Conservation (phyloP, 139 green algal genomes). For the Tetraselmis striata region DNA sequence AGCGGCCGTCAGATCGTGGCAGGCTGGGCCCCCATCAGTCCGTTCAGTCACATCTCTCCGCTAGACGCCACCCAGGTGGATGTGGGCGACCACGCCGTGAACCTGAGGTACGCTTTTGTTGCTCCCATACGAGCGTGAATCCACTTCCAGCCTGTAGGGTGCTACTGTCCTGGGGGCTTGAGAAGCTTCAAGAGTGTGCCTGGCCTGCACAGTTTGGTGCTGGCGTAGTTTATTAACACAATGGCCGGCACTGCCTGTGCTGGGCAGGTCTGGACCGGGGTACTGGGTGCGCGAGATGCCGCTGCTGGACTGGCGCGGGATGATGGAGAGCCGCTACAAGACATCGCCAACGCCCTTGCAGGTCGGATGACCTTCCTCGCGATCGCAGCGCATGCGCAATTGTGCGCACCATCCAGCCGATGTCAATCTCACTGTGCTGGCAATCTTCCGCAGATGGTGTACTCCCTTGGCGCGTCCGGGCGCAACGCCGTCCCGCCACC, state of each 20-base stretch:
- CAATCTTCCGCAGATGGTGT: not conserved
- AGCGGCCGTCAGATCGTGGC: slow-evolving; percentile 18
- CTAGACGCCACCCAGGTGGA: slow-evolving; percentile 28
- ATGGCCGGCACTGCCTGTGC: too few species aligned
- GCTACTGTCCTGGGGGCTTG: too few species aligned
- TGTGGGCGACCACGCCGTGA: slow-evolving; percentile 36
- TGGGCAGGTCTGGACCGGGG: not conserved
- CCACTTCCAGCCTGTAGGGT: too few species aligned
- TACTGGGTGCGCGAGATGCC: slow-evolving; percentile 30
- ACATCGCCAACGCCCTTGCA: not conserved
- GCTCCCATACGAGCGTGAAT: too few species aligned
- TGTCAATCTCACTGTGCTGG: too few species aligned
- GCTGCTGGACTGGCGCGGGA: slow-evolving; percentile 37
- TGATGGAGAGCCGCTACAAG: slow-evolving; percentile 17
- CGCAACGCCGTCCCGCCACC: not conserved
- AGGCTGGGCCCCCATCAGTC: slow-evolving; percentile 33
- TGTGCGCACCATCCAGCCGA: too few species aligned
- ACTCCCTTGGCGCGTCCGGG: not conserved
- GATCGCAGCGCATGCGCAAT: too few species aligned
- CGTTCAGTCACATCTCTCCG: slow-evolving; percentile 26
- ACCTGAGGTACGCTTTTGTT: too few species aligned
- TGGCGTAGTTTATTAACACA: too few species aligned
- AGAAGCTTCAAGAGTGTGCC: too few species aligned
- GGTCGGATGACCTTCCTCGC: too few species aligned
- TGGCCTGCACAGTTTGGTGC: too few species aligned